Evolutionary conservation across 208 protist species (phyloP).

Genomic region (Angomonas desouzai): DNA sequence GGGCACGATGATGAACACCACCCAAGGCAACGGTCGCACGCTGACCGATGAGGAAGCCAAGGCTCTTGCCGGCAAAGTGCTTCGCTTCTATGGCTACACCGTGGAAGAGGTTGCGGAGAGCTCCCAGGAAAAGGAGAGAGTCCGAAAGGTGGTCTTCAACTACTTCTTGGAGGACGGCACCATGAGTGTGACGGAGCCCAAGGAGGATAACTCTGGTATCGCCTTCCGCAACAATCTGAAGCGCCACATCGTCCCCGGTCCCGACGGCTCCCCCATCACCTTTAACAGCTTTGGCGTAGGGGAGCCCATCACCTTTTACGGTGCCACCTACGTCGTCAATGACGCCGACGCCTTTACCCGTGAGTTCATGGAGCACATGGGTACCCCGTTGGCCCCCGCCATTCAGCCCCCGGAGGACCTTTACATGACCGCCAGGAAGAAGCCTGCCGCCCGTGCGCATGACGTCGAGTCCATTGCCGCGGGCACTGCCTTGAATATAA

Average conservation of each 20-base stretch:
- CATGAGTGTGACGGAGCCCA: slow-evolving; percentile 93
- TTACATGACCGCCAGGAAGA: slow-evolving; percentile 47
- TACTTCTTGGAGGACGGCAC: slow-evolving; percentile 97
- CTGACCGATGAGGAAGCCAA: slow-evolving; percentile 11
- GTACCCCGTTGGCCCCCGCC: slow-evolving; percentile 44
- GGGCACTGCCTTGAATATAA: slow-evolving; percentile 56
- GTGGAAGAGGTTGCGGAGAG: slow-evolving; percentile 94
- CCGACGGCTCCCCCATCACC: slow-evolving; percentile 71
- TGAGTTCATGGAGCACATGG: slow-evolving; percentile 69
- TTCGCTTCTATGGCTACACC: slow-evolving; percentile 96
- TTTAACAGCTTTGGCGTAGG: slow-evolving; percentile 87
- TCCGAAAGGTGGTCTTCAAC: slow-evolving; percentile 88
- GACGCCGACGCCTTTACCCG: slow-evolving; percentile 94
- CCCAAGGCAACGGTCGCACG: slow-evolving; percentile 8
- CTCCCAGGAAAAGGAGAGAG: slow-evolving; percentile 82
- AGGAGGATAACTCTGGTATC: slow-evolving; percentile 94
- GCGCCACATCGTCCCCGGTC: slow-evolving; percentile 85
- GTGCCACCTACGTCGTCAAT: slow-evolving; percentile 90
- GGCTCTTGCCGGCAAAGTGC: slow-evolving; percentile 67
- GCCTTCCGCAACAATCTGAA: slow-evolving; percentile 90
- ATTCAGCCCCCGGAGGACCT: slow-evolving; percentile 63
- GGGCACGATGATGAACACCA: slow-evolving; percentile 8
- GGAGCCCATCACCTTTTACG: slow-evolving; percentile 90
- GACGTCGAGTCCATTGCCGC: slow-evolving; percentile 79
- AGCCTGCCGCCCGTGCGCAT: slow-evolving; percentile 54